Base-by-base conservation (phyloP, 352 stramenopile genomes). In the Aphanomyces astaci region DNA sequence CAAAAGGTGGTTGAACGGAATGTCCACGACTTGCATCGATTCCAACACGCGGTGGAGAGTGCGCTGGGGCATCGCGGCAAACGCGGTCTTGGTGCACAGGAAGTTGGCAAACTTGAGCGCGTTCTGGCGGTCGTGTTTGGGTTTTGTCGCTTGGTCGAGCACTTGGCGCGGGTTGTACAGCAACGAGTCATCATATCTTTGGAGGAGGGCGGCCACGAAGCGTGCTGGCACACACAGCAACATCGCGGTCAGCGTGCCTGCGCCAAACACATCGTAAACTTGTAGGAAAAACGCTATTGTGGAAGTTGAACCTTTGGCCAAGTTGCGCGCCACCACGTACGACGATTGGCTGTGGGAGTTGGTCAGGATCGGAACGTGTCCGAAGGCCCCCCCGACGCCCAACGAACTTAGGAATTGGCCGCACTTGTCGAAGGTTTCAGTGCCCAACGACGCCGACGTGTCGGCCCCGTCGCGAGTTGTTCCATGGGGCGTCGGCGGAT, bases 331-430 rank as follows among this genome's bases (percentile, higher is more conserved):
- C 3, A 68, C 62, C 17, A 68, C 32, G 39, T 59, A 68, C 51
- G 62, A 59, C 24, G 62, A 68, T 33, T 68, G 62, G 51, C 62
- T 62, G 62, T 60, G 43, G 0, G 62, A 68, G 24, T 59, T 60
- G 1, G 62, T 68, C 4, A 68, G 32, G 10, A 46, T 22, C 1
- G 40, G 62, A 10, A 53, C 39, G 62, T 68, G 62, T 1, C 62
- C 62, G 45, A 68, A 68, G 11, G 62, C 51, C 2, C 40, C 10
- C 19, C 62, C 62, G 17, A 62, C 30, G 30, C 33, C 11, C 7
- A 68, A 15, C 3, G 40, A 60, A 25, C 40, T 51, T 10, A 68
- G 19, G 33, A 27, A 60, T 24, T 60, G 62, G 1, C 62, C 62
- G 24, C 28, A 59, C 19, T n/a, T 68, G 11, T 68, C 62, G 32